Evolutionary conservation across 306 rosid species (phyloP).

Genomic region (Gleditsia sinensis): DNA sequence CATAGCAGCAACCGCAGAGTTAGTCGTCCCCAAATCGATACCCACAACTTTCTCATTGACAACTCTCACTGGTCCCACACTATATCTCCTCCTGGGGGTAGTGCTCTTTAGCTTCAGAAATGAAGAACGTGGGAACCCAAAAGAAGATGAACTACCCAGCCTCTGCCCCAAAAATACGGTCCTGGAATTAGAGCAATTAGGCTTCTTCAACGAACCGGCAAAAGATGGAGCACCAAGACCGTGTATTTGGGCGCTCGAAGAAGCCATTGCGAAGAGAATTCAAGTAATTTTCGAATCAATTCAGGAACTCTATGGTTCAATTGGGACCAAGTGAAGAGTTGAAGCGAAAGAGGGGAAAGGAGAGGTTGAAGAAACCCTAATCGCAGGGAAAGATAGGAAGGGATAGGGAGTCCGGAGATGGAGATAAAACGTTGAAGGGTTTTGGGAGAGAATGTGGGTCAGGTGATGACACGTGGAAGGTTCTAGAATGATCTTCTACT

Average conservation of each 20-base stretch:
- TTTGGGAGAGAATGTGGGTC: constrained; percentile 23
- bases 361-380: constrained; percentile 25
- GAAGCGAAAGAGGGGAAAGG: background rate
- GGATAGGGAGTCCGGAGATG: background rate
- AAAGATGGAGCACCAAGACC: constrained; percentile 66
- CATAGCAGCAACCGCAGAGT: constrained; percentile 85
- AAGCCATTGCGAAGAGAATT: constrained; percentile 47
- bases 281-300: background rate
- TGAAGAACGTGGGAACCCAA: constrained; percentile 38
- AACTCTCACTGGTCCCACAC: constrained; percentile 52
- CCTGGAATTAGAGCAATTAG: constrained; percentile 37
- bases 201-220: constrained; percentile 36
- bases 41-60: constrained; percentile 87
- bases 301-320: background rate
- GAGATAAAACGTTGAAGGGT: background rate
- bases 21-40: constrained; percentile 85
- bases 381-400: background rate
- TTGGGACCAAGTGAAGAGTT: background rate
- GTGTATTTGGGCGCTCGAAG: constrained; percentile 74
- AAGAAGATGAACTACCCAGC: constrained; percentile 33
- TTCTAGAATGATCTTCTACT: constrained; percentile 41
- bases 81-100: constrained; percentile 15
- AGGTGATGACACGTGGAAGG: constrained; percentile 24
- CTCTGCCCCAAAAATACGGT: constrained; percentile 62
- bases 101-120: constrained; percentile 45